Evolutionary conservation across 352 stramenopile species (phyloP), one percentile per base, ranked within the genome.

Genomic region (Phytopythium kandeliae): DNA sequence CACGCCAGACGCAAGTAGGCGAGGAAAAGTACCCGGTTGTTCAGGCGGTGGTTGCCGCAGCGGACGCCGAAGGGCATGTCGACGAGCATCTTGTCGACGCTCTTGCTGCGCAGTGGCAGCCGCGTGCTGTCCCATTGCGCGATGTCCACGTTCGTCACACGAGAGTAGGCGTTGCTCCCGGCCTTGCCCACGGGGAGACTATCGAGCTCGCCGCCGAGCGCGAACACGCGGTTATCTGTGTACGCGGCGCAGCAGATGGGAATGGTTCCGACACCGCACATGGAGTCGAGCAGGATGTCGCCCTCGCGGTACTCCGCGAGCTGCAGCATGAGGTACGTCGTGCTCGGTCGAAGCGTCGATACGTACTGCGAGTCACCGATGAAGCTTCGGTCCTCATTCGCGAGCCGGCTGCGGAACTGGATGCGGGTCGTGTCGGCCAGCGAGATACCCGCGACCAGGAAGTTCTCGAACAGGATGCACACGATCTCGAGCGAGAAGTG

Each of bases 201-300:
- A 21, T 88, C 75, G 16, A 92, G 34, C 35, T 92, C 81, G 2
- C 81, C 81, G 9, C 81, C 81, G 16, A 92, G 62, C 35, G 66
- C 69, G 50, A 86, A 87, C 11, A 89, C 68, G 22, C 54, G 43
- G 42, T 85, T 72, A 2, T 69, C 57, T 6, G 71, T 66, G 51
- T 83, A 78, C 22, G 73, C 60, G 12, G 72, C 65, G 11, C 61
- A 59, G 56, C 73, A 89, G 35, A 88, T 76, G 9, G 81, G 81
- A 37, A 92, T 82, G 22, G 81, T 90, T 2, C 81, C 81, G 13
- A 92, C 78, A 30, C 81, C 81, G 31, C 81, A 92, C 81, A 92
- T 92, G 11, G 78, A 85, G 49, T 92, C 81, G 19, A 89, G 51
- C n/a, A 89, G 53, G 7, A 90, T 42, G 33, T 92, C 78, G n/a